Evolutionary conservation across 257 asterid genomes (phyloP).

Genomic region (Solanum acaule): DNA sequence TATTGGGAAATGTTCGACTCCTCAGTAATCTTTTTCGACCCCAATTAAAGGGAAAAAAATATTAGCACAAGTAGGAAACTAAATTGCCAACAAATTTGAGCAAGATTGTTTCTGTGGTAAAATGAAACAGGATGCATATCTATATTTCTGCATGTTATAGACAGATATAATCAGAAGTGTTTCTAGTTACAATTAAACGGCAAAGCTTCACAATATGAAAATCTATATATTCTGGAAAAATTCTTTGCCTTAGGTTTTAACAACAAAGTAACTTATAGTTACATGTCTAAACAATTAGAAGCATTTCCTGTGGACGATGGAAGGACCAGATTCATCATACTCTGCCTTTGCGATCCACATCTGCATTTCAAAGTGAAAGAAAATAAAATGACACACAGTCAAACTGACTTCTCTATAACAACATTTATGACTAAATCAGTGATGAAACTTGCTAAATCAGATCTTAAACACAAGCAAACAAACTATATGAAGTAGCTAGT

Average conservation of each 20-base stretch:
- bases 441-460: no score
- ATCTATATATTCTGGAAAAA: background rate
- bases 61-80: background rate
- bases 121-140: background rate
- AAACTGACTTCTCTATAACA: no score
- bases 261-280: background rate
- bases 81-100: no score
- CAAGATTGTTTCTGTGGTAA: background rate
- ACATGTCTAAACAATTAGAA: background rate
- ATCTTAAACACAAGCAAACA: no score
- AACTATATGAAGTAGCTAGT: background rate
- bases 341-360: conserved; percentile 6
- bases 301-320: conserved; percentile 4
- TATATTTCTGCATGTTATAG: background rate
- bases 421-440: no score
- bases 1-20: background rate
- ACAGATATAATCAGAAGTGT: background rate
- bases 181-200: background rate
- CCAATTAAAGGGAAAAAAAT: background rate
- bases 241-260: background rate
- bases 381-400: no score
- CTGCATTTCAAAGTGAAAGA: background rate
- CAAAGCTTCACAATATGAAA: background rate
- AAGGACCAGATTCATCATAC: conserved; percentile 3
- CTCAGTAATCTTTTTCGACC: no score